Evolutionary conservation across 164 flowering plant species (phyloP).

Genomic region (Nymphaea colorata): DNA sequence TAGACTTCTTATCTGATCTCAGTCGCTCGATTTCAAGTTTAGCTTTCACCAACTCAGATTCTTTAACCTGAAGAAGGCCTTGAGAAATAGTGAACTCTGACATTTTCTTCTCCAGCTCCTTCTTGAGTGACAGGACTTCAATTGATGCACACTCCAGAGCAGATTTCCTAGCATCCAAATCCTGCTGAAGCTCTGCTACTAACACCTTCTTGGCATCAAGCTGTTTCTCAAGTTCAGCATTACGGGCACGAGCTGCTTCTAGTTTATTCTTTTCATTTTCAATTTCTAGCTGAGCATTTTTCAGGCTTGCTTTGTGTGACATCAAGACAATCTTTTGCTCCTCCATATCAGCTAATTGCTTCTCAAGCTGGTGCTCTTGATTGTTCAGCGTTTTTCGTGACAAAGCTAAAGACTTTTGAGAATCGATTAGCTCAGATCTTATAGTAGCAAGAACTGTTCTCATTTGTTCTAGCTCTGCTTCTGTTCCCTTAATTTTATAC

Average conservation of each 20-base stretch:
- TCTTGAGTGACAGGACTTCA: constrained; percentile 31
- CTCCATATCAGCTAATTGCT: constrained; percentile 51
- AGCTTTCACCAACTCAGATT: constrained; percentile 58
- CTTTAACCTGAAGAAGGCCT: constrained; percentile 43
- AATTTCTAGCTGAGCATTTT: constrained; percentile 54
- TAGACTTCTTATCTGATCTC: constrained; percentile 43
- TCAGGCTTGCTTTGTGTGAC: constrained; percentile 39
- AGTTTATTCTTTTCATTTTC: constrained; percentile 57
- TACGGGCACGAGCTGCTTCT: constrained; percentile 55
- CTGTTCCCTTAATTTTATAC: constrained; percentile 28
- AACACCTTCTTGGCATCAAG: constrained; percentile 39
- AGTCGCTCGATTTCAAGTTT: constrained; percentile 73
- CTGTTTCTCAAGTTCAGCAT: constrained; percentile 51
- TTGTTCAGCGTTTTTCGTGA: constrained; percentile 50
- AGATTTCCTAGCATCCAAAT: constrained; percentile 41
- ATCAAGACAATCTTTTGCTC: constrained; percentile 34
- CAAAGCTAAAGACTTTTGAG: constrained; percentile 55
- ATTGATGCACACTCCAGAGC: constrained; percentile 33
- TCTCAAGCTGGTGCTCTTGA: constrained; percentile 45
- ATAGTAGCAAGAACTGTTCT: constrained; percentile 59
- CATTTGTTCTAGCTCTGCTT: constrained; percentile 50
- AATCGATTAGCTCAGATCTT: constrained; percentile 59
- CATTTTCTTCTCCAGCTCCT: constrained; percentile 37
- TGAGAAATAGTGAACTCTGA: constrained; percentile 31
- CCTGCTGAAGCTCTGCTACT: constrained; percentile 31